phyloP scores from a whole-genome alignment of 2,329 filamentous ascomycete species.

The Colletotrichum ledebouriae region DNA sequence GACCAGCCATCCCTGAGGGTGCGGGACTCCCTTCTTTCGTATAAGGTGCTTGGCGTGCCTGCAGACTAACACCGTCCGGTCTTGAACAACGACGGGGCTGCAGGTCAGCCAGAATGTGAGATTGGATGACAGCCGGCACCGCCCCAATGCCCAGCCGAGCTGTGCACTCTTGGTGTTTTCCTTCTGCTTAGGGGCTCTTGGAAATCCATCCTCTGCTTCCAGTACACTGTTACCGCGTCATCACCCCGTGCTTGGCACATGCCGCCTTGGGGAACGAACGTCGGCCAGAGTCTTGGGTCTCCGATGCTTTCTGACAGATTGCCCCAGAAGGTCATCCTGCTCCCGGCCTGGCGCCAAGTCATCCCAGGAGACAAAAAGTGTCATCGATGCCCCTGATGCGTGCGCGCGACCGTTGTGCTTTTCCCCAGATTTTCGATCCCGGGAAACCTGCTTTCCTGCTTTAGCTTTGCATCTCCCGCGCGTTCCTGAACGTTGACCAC shows the following conservation, averaged over 20 bases:
- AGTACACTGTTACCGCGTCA: conserved; percentile 31
- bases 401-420: background rate
- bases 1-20: conserved; percentile 25
- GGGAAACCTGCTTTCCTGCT: conserved; percentile 11
- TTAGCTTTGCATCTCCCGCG: conserved; percentile 20
- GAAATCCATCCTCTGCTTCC: background rate
- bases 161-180: conserved; percentile 26
- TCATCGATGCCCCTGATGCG: conserved; percentile 16
- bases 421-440: conserved; percentile 33
- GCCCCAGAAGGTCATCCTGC: conserved; percentile 10
- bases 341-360: conserved; percentile 29
- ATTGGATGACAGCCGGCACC: conserved; percentile 39
- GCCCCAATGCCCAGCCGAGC: conserved; percentile 41
- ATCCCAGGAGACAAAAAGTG: conserved; percentile 31
- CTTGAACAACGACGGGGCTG: conserved; percentile 6
- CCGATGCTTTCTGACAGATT: background rate
- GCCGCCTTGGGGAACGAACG: background rate
- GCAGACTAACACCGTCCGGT: conserved; percentile 11
- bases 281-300: conserved; percentile 5
- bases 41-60: conserved; percentile 31
- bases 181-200: background rate
- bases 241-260: conserved; percentile 31
- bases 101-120: conserved; percentile 18
- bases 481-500: background rate
- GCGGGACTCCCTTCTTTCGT: conserved; percentile 34